Evolutionary conservation across 2,329 filamentous ascomycete species (phyloP).

Genomic region (Ophiognomonia clavigignenti-juglandacearum): DNA sequence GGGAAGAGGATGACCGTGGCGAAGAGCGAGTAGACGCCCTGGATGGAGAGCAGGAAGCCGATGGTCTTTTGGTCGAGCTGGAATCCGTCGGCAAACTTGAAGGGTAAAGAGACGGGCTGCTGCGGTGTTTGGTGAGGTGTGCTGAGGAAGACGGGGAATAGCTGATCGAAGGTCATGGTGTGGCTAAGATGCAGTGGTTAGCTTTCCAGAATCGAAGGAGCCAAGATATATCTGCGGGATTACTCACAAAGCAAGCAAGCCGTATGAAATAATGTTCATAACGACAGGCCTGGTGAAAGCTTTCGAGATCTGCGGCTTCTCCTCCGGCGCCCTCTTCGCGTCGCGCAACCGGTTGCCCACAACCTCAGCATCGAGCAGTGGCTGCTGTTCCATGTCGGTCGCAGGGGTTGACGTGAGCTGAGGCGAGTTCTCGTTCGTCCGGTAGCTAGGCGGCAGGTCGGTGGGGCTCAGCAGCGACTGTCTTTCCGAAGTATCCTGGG

Average conservation of each 20-base stretch:
- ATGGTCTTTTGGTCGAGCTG: constrained; percentile 78
- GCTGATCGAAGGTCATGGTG: constrained; percentile 92
- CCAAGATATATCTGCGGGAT: neutral
- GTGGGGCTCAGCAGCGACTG: constrained; percentile 58
- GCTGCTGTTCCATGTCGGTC: constrained; percentile 19
- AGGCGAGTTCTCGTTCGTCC: constrained; percentile 53
- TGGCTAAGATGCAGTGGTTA: constrained; percentile 55
- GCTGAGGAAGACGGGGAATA: constrained; percentile 88
- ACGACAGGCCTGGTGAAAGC: constrained; percentile 83
- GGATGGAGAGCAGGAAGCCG: constrained; percentile 80
- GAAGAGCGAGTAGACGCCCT: constrained; percentile 85
- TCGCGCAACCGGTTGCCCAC: constrained; percentile 10
- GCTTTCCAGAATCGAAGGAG: constrained; percentile 1
- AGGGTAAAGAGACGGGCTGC: constrained; percentile 61
- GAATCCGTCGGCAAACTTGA: constrained; percentile 86
- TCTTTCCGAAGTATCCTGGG: constrained; percentile 47
- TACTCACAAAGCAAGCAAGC: constrained; percentile 89
- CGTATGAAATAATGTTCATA: constrained; percentile 83
- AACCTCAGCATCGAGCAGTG: constrained; percentile 11
- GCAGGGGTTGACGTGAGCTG: constrained; percentile 33
- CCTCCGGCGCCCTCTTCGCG: constrained; percentile 30
- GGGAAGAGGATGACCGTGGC: constrained; percentile 84
- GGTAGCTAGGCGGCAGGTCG: constrained; percentile 65
- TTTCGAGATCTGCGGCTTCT: constrained; percentile 23
- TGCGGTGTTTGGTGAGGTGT: constrained; percentile 48